These are phyloP conservation scores for Talaromyces ruber DNA, from an alignment of 495 filamentous ascomycete genomes.

Conservation along the genomic window DNA sequence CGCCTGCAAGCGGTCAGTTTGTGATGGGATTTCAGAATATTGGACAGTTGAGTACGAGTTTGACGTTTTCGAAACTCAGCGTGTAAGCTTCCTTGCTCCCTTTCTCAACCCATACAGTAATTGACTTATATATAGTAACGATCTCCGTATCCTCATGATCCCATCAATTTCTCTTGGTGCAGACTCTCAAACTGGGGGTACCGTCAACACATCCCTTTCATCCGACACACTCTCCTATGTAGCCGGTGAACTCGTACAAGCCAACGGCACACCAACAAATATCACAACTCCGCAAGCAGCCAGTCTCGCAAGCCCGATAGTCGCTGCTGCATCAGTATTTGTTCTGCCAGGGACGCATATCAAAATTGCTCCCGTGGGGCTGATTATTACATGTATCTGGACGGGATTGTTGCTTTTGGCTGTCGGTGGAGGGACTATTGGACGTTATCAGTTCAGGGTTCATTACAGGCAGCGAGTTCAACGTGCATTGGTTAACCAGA, in stretches of 20 bases:
- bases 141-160: conserved; percentile 52
- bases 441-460: conserved; percentile 54
- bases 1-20: not conserved
- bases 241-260: conserved; percentile 53
- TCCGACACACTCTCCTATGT: conserved; percentile 61
- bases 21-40: conserved; percentile 19
- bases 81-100: conserved; percentile 11
- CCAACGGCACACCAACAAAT: conserved; percentile 30
- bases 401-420: conserved; percentile 40
- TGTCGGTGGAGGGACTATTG: conserved; percentile 54
- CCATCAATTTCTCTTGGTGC: conserved; percentile 54
- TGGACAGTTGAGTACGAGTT: conserved; percentile 18
- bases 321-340: conserved; percentile 35
- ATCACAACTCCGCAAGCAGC: conserved; percentile 30
- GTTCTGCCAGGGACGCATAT: conserved; percentile 59
- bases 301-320: conserved; percentile 16
- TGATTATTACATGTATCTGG: conserved; percentile 59
- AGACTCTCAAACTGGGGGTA: conserved; percentile 27
- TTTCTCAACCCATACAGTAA: not conserved
- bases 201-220: conserved; percentile 51
- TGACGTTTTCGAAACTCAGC: conserved; percentile 11
- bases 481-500: conserved; percentile 7
- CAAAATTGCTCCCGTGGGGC: conserved; percentile 58
- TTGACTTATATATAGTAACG: conserved; percentile 22
- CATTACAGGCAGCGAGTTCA: conserved; percentile 47